A percentile compares a stretch with the other conserved stretches of the same genome.
Evolutionary conservation across 495 filamentous ascomycete genomes (phyloP).

Genomic region (Schizothecium vesticola): DNA sequence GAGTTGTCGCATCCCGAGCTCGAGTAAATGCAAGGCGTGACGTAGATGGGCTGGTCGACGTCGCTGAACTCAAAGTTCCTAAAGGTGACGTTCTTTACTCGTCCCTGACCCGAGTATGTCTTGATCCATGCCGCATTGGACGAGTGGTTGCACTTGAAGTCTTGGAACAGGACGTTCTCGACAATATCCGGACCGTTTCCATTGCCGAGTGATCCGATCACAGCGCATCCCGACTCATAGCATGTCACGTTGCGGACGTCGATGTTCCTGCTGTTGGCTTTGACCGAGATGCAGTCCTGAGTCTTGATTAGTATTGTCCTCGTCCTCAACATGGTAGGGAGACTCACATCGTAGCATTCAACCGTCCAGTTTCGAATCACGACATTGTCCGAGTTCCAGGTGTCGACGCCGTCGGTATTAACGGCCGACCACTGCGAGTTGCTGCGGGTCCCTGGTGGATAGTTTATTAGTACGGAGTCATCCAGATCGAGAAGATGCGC

Average conservation of each 20-base stretch:
- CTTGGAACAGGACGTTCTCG: slow-evolving; percentile 36
- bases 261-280: slow-evolving; percentile 55
- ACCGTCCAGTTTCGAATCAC: slow-evolving; percentile 40
- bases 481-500: too few species aligned
- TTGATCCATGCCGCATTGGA: slow-evolving; percentile 53
- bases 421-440: slow-evolving; percentile 32
- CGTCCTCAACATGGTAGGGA: neutral
- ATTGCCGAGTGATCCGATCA: slow-evolving; percentile 31
- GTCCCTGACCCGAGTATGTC: slow-evolving; percentile 45
- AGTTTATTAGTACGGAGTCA: too few species aligned
- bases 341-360: slow-evolving; percentile 36
- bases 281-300: slow-evolving; percentile 60
- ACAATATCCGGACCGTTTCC: slow-evolving; percentile 31
- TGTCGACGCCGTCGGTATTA: slow-evolving; percentile 41
- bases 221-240: slow-evolving; percentile 36
- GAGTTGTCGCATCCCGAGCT: slow-evolving; percentile 45
- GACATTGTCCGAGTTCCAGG: slow-evolving; percentile 40
- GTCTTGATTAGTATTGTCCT: too few species aligned
- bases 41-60: slow-evolving; percentile 53
- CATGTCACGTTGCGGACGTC: slow-evolving; percentile 36
- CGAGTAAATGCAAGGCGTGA: slow-evolving; percentile 55
- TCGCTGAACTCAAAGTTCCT: slow-evolving; percentile 43
- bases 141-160: slow-evolving; percentile 39
- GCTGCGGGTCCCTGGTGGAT: too few species aligned
- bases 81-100: slow-evolving; percentile 49